phyloP scores from a whole-genome alignment of 768 basidiomycete species.

The Hypholoma sublateritium region DNA sequence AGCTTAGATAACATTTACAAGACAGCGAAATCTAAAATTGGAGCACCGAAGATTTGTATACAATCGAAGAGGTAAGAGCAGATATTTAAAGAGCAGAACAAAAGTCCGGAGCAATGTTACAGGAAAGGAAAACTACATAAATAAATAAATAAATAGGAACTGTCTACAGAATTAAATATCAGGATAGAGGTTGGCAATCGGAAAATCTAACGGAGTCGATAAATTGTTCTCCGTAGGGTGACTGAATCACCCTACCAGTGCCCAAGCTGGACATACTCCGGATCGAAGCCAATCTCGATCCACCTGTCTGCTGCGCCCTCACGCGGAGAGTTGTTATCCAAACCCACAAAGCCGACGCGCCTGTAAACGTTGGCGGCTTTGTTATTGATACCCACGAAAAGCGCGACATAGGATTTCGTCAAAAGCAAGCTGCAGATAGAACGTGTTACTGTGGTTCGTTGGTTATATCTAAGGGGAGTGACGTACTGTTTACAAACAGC shows the following conservation, averaged over 20 bases:
- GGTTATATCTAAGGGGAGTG: not conserved
- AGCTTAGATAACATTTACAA: too few relatives aligned
- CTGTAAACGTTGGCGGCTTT: constrained; percentile 55
- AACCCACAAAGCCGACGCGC: constrained; percentile 65
- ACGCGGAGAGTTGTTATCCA: constrained; percentile 28
- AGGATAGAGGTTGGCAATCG: too few relatives aligned
- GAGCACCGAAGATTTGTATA: too few relatives aligned
- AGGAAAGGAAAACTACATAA: too few relatives aligned
- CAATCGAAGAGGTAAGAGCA: too few relatives aligned
- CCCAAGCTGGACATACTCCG: constrained; percentile 45
- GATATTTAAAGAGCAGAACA: too few relatives aligned
- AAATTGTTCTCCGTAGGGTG: not conserved
- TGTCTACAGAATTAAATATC: too few relatives aligned
- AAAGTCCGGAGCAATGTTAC: too few relatives aligned
- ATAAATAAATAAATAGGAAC: too few relatives aligned
- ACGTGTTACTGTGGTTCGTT: too few relatives aligned
- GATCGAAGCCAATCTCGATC: constrained; percentile 67
- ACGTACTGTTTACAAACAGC: constrained; percentile 56
- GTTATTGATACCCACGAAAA: constrained; percentile 66
- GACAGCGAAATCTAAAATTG: too few relatives aligned
- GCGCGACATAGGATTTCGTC: constrained; percentile 36
- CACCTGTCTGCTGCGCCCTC: constrained; percentile 36
- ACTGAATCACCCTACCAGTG: constrained; percentile 53
- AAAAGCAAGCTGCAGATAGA: not conserved
- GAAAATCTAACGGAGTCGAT: too few relatives aligned